Base-by-base conservation (phyloP, 306 rosid species). In the Medicago arabica region DNA sequence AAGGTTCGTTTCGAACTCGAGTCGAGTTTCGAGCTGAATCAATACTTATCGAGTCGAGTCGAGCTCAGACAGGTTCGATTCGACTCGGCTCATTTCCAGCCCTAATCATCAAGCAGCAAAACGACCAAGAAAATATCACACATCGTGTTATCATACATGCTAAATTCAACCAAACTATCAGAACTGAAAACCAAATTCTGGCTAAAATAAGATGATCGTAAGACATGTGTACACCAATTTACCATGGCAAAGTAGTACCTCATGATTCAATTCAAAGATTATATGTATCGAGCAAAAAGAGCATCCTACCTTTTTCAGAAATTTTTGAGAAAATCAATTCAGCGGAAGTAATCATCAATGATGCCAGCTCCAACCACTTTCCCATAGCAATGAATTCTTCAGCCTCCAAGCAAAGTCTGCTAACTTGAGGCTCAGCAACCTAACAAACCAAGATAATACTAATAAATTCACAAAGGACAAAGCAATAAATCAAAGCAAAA, bases 351-450 rank as follows among this genome's bases (percentile, higher is more conserved):
- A 92, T 92, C 97, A 90, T 92, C 68, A 92, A 84, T 1, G 92
- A 80, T 19, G 87, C 96, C 82, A 96, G 84, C 85, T 96, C 99
- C 50, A 90, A 75, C 93, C 93, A 96, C 84, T 93, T 90, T 65
- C 82, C 86, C 85, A 61, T 78, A 13, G 47, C 92, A 78, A 90
- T 84, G 77, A 88, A 88, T 55, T 92, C 91, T 71, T 87, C 86
- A 41, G 98, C 98, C 87, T 96, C 98, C 57, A 55, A 4, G 39
- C 90, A 92, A 12, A 96, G 92, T 65, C 91, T 89, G 43, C 83
- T 82, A 67, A 96, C 99, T 70, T 92, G 85, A 17, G 90, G 91
- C 83, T 92, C 93, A 12, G 97, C 93, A 86, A 87, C 93, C 99
- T 92, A 75, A 78, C 25, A 79, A 43, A 77, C 55, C 78, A 76